Conservation (phyloP, 768 basidiomycete genomes). For the Boletus rubropictus region DNA sequence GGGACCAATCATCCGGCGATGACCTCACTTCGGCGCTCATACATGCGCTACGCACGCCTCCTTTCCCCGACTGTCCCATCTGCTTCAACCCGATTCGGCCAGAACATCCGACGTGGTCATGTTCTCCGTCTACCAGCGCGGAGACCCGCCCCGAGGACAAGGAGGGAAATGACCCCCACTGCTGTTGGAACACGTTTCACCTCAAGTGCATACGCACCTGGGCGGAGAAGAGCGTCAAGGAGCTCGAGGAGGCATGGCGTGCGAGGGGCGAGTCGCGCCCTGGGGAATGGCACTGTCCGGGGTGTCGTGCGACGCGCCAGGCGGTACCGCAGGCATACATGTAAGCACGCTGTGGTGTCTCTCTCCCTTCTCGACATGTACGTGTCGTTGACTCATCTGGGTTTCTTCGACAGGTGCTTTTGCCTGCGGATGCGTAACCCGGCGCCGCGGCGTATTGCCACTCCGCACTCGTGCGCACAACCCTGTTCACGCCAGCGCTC, state of each 20-base stretch:
- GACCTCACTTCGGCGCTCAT: slow-evolving; percentile 75
- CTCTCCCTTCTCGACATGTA: background rate
- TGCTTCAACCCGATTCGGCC: slow-evolving; percentile 81
- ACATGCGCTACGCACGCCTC: slow-evolving; percentile 57
- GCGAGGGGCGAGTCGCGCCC: slow-evolving; percentile 59
- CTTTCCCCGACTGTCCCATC: slow-evolving; percentile 74
- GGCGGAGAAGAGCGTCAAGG: slow-evolving; percentile 79
- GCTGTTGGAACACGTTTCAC: slow-evolving; percentile 91
- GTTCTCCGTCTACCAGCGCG: slow-evolving; percentile 47
- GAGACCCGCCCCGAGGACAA: background rate
- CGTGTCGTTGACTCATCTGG: background rate
- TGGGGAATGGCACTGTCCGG: slow-evolving; percentile 91
- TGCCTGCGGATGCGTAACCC: slow-evolving; percentile 74
- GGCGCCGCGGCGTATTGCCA: slow-evolving; percentile 58
- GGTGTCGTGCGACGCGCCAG: slow-evolving; percentile 79
- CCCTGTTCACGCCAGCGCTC: slow-evolving; percentile 57
- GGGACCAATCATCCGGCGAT: slow-evolving; percentile 33
- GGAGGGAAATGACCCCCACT: slow-evolving; percentile 36
- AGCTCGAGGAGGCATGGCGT: slow-evolving; percentile 64
- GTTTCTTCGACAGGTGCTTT: slow-evolving; percentile 58
- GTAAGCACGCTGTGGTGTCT: slow-evolving; percentile 29
- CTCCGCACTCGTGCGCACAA: slow-evolving; percentile 72
- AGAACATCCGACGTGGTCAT: slow-evolving; percentile 81
- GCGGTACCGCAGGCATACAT: slow-evolving; percentile 60
- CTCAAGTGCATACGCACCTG: slow-evolving; percentile 84